Conservation (phyloP, 176 grass and related monocot species). For the Musa schizocarpa region DNA sequence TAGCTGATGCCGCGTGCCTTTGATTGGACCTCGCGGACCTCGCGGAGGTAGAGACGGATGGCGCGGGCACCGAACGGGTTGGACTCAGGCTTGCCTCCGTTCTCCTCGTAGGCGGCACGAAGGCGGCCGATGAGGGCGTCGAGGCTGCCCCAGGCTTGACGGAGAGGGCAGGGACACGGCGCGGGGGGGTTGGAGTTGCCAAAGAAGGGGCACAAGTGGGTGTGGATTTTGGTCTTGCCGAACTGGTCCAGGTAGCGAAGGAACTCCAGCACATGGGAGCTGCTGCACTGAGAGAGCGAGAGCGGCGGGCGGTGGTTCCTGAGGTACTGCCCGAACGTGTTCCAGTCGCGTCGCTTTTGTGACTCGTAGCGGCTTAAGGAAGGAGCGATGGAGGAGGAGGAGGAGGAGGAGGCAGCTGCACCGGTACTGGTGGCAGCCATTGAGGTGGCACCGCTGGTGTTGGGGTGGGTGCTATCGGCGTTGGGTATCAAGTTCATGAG, state of each 20-base stretch:
- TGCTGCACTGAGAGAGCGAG: slow-evolving; percentile 36
- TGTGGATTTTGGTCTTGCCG: slow-evolving; percentile 74
- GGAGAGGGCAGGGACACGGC: slow-evolving; percentile 77
- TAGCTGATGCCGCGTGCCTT: slow-evolving; percentile 82
- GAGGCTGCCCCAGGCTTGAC: slow-evolving; percentile 90
- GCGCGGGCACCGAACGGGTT: slow-evolving; percentile 82
- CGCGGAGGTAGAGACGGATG: slow-evolving; percentile 84
- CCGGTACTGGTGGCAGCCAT: too few relatives aligned
- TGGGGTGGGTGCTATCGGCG: too few relatives aligned
- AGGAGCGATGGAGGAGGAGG: too few relatives aligned
- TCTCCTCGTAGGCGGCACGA: slow-evolving; percentile 86
- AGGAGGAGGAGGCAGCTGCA: too few relatives aligned
- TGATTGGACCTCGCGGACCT: slow-evolving; percentile 86
- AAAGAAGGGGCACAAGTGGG: slow-evolving; percentile 65
- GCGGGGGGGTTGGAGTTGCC: slow-evolving; percentile 67
- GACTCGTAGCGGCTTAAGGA: neutral
- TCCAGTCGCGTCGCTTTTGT: too few relatives aligned
- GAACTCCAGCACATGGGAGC: slow-evolving; percentile 60
- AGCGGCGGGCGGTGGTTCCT: slow-evolving; percentile 43
- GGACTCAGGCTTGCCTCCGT: slow-evolving; percentile 67
- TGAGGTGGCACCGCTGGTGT: too few relatives aligned
- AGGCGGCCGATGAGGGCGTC: slow-evolving; percentile 85
- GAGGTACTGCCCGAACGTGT: too few relatives aligned
- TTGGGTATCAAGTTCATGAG: too few relatives aligned
- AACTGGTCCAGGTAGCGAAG: slow-evolving; percentile 81